Percentiles rank a stretch among this genome's conserved stretches.
Conservation (phyloP, 2,329 filamentous ascomycete species). For the Leptographium lundbergii region DNA sequence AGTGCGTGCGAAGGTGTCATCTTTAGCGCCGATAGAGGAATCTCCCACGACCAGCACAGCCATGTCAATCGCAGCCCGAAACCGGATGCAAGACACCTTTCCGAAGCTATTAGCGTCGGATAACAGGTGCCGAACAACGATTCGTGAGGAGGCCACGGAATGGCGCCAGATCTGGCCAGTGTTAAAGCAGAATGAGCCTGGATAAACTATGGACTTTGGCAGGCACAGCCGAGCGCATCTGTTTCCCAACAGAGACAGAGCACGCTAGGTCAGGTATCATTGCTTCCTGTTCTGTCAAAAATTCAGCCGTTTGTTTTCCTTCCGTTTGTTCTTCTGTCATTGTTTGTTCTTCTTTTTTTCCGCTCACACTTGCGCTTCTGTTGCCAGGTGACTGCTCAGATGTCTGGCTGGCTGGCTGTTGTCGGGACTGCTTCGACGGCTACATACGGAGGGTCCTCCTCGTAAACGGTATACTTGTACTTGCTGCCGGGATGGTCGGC, state of each 20-base stretch:
- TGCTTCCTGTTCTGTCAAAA: too few relatives aligned
- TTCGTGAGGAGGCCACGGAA: neutral
- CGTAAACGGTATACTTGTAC: constrained; percentile 45
- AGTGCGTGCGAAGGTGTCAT: constrained; percentile 3
- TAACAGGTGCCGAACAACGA: neutral
- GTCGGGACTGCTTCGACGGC: neutral
- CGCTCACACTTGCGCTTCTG: too few relatives aligned
- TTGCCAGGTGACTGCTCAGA: too few relatives aligned
- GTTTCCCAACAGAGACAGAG: too few relatives aligned
- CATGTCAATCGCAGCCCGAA: neutral
- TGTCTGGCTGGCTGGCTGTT: neutral
- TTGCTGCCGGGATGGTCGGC: constrained; percentile 44
- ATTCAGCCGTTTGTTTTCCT: too few relatives aligned
- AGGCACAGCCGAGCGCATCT: neutral
- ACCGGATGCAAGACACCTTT: neutral
- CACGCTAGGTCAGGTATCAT: too few relatives aligned
- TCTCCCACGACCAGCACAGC: neutral
- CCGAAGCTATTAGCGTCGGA: neutral
- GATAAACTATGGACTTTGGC: neutral
- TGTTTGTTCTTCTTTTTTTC: too few relatives aligned
- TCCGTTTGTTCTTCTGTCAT: too few relatives aligned
- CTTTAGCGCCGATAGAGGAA: neutral
- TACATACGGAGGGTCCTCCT: neutral
- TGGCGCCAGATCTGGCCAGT: neutral
- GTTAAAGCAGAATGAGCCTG: neutral